phyloP scores from a whole-genome alignment of 2,329 filamentous ascomycete species.

The Lasiodiplodia theobromae region DNA sequence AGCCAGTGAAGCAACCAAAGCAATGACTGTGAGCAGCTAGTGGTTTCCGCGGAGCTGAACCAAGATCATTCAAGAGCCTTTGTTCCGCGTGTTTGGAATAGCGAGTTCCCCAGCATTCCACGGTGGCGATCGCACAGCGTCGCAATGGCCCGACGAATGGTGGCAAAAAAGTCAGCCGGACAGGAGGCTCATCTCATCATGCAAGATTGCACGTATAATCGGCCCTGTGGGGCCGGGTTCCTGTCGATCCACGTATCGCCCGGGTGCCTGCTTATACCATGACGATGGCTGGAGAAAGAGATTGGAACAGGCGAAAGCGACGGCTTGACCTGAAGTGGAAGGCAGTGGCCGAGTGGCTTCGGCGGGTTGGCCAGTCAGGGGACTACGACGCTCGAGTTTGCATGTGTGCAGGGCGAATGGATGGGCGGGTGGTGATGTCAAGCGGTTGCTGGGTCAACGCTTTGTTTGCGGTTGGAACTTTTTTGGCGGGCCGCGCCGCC shows the following conservation, averaged over 20 bases:
- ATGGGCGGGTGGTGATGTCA: background rate
- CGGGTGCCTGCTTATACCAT: background rate
- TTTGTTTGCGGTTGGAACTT: constrained; percentile 22
- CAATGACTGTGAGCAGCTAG: background rate
- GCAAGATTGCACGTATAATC: background rate
- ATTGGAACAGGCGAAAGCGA: background rate
- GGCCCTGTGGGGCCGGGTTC: background rate
- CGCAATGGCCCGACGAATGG: background rate
- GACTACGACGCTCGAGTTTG: background rate
- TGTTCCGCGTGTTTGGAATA: background rate
- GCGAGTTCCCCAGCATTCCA: constrained; percentile 2
- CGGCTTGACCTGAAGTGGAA: background rate
- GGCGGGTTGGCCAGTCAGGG: background rate
- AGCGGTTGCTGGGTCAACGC: constrained; percentile 18
- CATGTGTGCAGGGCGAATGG: background rate
- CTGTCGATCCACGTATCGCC: background rate
- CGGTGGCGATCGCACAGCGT: background rate
- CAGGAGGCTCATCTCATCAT: background rate
- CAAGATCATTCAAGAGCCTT: background rate
- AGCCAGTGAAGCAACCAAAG: too few relatives aligned
- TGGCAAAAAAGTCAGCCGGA: background rate
- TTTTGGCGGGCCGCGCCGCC: background rate
- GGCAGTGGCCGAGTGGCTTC: background rate
- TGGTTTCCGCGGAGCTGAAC: background rate
- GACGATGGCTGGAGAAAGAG: background rate